These are phyloP conservation scores for Cyclotella sp. DNA, from an alignment of 108 stramenopile genomes.

Conservation along the genomic window DNA sequence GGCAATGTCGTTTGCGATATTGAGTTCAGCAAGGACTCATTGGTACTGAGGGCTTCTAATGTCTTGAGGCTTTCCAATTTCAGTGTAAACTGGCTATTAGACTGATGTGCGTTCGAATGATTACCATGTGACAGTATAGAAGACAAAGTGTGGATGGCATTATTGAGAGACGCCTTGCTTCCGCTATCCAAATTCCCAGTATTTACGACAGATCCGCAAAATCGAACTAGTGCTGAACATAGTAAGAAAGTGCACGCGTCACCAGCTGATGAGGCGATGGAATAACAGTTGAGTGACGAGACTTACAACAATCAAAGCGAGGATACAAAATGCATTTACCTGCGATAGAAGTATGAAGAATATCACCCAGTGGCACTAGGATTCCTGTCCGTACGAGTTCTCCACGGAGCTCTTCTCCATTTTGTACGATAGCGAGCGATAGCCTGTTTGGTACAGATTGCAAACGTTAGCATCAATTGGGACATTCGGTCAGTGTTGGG, in stretches of 20 bases:
- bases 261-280: constrained; percentile 18
- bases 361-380: constrained; percentile 75
- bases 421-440: constrained; percentile 69
- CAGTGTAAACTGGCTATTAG: constrained; percentile 55
- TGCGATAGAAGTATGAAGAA: constrained; percentile 62
- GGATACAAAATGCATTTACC: constrained; percentile 15
- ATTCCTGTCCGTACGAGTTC: constrained; percentile 72
- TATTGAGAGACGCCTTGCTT: constrained; percentile 60
- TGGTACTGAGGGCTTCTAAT: constrained; percentile 73
- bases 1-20: constrained; percentile 72
- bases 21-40: constrained; percentile 70
- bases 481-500: neutral
- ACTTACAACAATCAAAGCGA: neutral
- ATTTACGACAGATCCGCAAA: constrained; percentile 71
- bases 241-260: constrained; percentile 71
- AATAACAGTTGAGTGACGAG: neutral
- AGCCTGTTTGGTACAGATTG: neutral
- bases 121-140: constrained; percentile 57
- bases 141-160: constrained; percentile 70
- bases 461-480: neutral
- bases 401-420: constrained; percentile 70
- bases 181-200: constrained; percentile 46
- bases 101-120: constrained; percentile 46
- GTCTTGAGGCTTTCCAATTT: constrained; percentile 74
- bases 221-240: constrained; percentile 66